Evolutionary conservation across 179 eudicot species (phyloP).

Genomic region (Spinacia oleracea): DNA sequence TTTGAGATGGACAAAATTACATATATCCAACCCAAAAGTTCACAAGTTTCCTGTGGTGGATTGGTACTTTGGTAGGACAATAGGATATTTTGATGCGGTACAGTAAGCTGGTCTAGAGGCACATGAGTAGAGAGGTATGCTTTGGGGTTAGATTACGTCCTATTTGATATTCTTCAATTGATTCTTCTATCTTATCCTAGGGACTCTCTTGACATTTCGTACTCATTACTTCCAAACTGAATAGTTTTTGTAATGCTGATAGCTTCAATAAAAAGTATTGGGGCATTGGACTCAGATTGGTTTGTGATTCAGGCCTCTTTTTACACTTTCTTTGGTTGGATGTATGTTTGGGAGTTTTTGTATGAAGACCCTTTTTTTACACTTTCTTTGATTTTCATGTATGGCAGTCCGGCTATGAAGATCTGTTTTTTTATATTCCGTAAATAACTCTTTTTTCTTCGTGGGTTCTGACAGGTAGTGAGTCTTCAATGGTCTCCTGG

Average conservation of each 20-base stretch:
- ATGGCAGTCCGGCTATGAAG: neutral
- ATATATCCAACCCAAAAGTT: no score
- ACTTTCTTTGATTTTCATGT: neutral
- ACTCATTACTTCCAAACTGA: neutral
- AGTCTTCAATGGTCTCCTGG: conserved; percentile 76
- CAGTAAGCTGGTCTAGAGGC: neutral
- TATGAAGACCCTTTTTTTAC: neutral
- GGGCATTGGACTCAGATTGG: neutral
- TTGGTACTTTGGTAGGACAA: no score
- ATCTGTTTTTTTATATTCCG: neutral
- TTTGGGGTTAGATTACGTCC: neutral
- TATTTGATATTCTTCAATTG: neutral
- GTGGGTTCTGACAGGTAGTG: conserved; percentile 59
- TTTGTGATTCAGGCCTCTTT: neutral
- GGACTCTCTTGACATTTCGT: neutral
- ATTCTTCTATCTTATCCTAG: neutral
- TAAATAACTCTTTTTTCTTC: neutral
- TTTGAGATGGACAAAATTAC: no score
- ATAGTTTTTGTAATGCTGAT: neutral
- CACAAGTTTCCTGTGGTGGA: no score
- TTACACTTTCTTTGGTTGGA: neutral
- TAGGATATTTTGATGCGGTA: no score
- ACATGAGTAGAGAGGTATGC: neutral
- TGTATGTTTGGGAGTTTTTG: neutral
- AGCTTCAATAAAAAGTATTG: neutral